A percentile compares a stretch with the other conserved stretches of the same genome.
Conservation (phyloP, 2,329 filamentous ascomycete genomes). For the Aspergillus fumigatus region DNA sequence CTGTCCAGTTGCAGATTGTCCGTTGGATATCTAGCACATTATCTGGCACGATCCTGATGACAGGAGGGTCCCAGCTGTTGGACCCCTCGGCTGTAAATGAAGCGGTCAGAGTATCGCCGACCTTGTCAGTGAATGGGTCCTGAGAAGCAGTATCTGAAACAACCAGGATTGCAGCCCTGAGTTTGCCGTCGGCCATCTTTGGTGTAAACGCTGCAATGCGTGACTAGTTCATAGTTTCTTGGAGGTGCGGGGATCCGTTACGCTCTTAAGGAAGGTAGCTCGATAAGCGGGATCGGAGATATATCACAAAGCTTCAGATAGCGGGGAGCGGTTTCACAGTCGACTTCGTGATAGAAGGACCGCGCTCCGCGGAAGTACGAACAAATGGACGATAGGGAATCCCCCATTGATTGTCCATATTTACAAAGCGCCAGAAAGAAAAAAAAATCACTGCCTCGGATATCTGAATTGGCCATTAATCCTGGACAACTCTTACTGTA, state of each 20-base stretch:
- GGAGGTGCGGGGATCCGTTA: background rate
- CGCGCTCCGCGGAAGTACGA: too few relatives aligned
- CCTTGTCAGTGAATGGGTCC: conserved; percentile 74
- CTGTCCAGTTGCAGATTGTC: conserved; percentile 68
- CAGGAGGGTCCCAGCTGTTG: conserved; percentile 65
- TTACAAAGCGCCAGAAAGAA: background rate
- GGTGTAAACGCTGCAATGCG: conserved; percentile 5
- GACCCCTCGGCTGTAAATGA: conserved; percentile 65
- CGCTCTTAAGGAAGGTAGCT: too few relatives aligned
- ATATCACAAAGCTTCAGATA: background rate
- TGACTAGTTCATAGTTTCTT: conserved; percentile 3
- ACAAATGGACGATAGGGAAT: background rate
- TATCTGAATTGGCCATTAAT: conserved; percentile 7
- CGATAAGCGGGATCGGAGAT: background rate
- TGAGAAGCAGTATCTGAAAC: conserved; percentile 84
- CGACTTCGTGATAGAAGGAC: too few relatives aligned
- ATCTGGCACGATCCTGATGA: conserved; percentile 75
- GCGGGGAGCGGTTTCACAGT: too few relatives aligned
- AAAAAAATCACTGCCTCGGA: background rate
- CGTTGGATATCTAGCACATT: conserved; percentile 69
- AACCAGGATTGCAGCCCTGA: conserved; percentile 75
- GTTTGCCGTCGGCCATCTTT: conserved; percentile 30
- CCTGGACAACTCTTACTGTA: conserved; percentile 22
- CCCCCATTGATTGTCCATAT: background rate
- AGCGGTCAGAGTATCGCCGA: conserved; percentile 61